Percentiles rank a stretch among this genome's conserved stretches.
phyloP scores from a whole-genome alignment of 2,329 filamentous ascomycete species.

The Bipolaris bicolor region DNA sequence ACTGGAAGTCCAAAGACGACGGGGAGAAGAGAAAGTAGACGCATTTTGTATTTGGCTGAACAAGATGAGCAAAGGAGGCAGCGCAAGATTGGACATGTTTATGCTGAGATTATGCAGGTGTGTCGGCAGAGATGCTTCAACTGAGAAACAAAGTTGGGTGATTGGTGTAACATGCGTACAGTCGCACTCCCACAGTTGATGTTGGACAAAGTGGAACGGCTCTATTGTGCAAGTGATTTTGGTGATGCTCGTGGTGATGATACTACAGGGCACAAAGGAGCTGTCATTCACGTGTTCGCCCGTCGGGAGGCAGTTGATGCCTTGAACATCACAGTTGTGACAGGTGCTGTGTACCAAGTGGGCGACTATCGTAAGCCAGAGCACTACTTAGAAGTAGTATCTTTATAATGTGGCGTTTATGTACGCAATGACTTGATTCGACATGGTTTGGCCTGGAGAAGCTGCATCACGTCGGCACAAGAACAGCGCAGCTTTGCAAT shows the following conservation, averaged over 20 bases:
- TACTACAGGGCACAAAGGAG: not conserved
- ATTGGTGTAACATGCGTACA: not conserved
- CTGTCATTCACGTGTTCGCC: slow-evolving; percentile 20
- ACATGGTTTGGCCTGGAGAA: not conserved
- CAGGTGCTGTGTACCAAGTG: not conserved
- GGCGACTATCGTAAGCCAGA: too few species aligned
- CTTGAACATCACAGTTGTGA: too few species aligned
- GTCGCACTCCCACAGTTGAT: not conserved
- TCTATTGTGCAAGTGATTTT: not conserved
- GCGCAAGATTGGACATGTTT: not conserved
- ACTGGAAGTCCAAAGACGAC: slow-evolving; percentile 22
- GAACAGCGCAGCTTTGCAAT: too few species aligned
- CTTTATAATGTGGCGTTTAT: not conserved
- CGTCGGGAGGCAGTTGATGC: not conserved
- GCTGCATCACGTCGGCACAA: slow-evolving; percentile 1
- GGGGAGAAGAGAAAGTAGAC: slow-evolving; percentile 23
- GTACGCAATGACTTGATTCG: not conserved
- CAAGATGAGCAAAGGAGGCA: not conserved
- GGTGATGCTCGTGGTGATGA: not conserved
- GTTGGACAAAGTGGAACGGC: not conserved
- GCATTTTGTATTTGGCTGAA: slow-evolving; percentile 30
- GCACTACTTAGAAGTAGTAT: too few species aligned
- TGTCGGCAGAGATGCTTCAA: too few species aligned
- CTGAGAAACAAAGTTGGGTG: not conserved
- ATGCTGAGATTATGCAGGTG: not conserved